Base-by-base conservation (phyloP, 2,329 filamentous ascomycete genomes). In the Myriosclerotinia curreyana region DNA sequence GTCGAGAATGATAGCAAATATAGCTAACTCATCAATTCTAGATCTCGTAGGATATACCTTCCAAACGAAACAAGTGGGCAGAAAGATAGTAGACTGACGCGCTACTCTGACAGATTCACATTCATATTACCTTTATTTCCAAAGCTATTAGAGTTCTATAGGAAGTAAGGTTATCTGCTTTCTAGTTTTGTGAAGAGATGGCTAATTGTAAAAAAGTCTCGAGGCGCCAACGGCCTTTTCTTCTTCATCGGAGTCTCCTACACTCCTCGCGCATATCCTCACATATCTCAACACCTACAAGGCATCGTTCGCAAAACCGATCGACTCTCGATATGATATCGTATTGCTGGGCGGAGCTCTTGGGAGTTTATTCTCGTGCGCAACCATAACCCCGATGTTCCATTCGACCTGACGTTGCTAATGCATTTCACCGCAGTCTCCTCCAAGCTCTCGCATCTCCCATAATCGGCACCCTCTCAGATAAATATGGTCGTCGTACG, bases 121-220 rank as follows among this genome's bases (percentile, higher is more conserved):
- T 97, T 99, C 75, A 98, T 98, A 75, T 88, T 99, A 11, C 95
- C 95, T 0, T 86, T 99, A 44, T 99, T 98, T 75, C 95, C 93
- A 9, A 93, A 92, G 65, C 88, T 99, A 52, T 89, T 98, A 77
- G 90, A 96, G 72, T 98, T 97, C 83, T 99, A 98, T 80, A 91
- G 92, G 78, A 88, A 91, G 75, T 86, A 86, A 78, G 93, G 65
- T 55, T 49, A 25, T 74, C 2, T 14, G n/a, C 1, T 38, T 98
- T 97, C 83, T 98, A 98, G 22, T 9, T 80, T 90, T 91, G 77
- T 87, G 91, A 74, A 86, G 86, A 78, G 92, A 59, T 54, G 34
- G 38, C 74, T 25, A 60, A 75, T 77, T 46, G 71, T 73, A 22
- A 71, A 38, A 91, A 77, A 88, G 91, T 74, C 86, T 87, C 77